Percentiles rank a stretch among this genome's conserved stretches.
These are phyloP conservation scores for Geoglossum cookeanum DNA, from an alignment of 2,329 filamentous ascomycete genomes.

Conservation along the genomic window DNA sequence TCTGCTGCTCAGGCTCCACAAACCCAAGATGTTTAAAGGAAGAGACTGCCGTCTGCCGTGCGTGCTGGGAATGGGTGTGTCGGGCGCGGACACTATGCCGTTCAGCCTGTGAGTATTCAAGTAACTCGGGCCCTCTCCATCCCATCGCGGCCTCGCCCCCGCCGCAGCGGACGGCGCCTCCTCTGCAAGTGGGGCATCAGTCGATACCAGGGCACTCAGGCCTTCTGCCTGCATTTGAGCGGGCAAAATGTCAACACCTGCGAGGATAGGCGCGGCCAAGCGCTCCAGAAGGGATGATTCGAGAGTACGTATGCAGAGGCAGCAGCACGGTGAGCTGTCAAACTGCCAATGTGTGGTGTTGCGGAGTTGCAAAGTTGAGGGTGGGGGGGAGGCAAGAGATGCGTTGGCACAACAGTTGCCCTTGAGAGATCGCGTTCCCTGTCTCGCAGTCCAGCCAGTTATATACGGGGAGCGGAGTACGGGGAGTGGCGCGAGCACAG, in stretches of 20 bases:
- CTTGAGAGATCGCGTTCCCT: too few species aligned
- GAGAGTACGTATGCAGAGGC: conserved; percentile 2
- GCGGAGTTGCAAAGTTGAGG: not conserved
- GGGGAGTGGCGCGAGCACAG: too few species aligned
- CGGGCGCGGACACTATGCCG: not conserved
- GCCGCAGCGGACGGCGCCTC: not conserved
- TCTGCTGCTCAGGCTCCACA: not conserved
- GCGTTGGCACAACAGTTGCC: not conserved
- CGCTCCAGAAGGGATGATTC: not conserved
- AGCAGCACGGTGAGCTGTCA: conserved; percentile 2
- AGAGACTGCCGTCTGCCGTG: not conserved
- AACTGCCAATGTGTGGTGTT: conserved; percentile 2
- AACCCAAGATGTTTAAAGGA: not conserved
- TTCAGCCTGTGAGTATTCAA: not conserved
- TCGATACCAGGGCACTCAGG: not conserved
- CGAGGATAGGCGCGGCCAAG: not conserved
- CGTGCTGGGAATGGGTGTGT: not conserved
- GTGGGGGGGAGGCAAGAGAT: not conserved
- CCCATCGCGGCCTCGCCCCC: not conserved
- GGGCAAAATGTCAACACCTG: not conserved
- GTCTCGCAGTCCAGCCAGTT: too few species aligned
- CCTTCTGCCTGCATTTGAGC: not conserved
- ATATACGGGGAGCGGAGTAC: too few species aligned
- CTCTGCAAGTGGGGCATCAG: not conserved
- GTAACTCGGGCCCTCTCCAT: not conserved